Evolutionary conservation across 768 basidiomycete genomes (phyloP).

Genomic region (Leccinum barrowsii): DNA sequence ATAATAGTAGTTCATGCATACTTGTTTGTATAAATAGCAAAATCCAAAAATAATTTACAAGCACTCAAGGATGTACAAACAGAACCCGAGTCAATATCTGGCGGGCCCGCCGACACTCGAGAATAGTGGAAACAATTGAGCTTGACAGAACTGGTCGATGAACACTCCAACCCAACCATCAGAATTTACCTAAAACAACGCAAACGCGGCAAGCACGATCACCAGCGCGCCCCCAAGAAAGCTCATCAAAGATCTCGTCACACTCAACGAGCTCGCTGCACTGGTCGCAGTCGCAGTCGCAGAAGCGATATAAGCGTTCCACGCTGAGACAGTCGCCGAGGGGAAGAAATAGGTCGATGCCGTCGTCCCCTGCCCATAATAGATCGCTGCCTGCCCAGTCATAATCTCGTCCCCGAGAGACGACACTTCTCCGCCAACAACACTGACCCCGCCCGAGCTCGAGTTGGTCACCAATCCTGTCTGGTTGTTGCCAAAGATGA

Average conservation of each 20-base stretch:
- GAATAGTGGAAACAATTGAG: no score
- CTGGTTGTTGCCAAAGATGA: slow-evolving; percentile 31
- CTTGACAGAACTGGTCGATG: no score
- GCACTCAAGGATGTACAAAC: no score
- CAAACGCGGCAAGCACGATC: background rate
- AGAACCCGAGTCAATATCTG: no score
- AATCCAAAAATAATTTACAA: no score
- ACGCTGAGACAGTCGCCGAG: slow-evolving; percentile 52
- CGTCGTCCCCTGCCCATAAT: slow-evolving; percentile 46
- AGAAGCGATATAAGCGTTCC: slow-evolving; percentile 45
- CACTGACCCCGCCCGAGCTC: slow-evolving; percentile 23
- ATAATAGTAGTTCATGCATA: no score
- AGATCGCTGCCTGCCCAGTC: slow-evolving; percentile 52
- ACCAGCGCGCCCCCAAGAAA: background rate
- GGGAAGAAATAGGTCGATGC: slow-evolving; percentile 54
- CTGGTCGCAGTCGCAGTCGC: background rate
- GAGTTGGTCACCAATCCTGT: slow-evolving; percentile 44
- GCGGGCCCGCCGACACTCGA: no score
- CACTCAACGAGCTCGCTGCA: background rate
- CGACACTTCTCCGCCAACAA: slow-evolving; percentile 49
- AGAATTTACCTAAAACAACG: background rate
- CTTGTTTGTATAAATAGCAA: no score
- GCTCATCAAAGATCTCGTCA: background rate
- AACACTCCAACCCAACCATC: no score
- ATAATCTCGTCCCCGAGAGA: slow-evolving; percentile 45